Base-by-base conservation (phyloP, 2,329 filamentous ascomycete genomes). In the Zymoseptoria passerinii region DNA sequence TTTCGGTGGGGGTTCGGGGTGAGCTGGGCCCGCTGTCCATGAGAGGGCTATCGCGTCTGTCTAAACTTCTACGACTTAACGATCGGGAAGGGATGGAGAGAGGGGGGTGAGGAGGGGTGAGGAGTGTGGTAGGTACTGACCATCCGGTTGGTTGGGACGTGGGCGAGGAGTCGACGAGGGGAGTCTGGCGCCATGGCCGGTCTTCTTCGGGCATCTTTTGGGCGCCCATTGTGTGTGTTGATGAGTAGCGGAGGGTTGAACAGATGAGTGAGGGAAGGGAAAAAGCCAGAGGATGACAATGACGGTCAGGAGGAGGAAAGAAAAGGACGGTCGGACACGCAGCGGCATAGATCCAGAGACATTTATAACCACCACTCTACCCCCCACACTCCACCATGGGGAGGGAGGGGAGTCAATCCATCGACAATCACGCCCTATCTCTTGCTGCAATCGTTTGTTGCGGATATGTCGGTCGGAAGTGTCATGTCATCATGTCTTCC, bases 131-230 rank as follows among this genome's bases (percentile, higher is more conserved):
- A 40, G 40, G 50, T 48, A 72, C 80, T 70, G 75, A 89, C 86
- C 88, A 92, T 73, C 88, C 88, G 65, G 87, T 86, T 63, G 80
- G 80, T 63, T 83, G 80, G 51, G 87, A 90, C 48, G 92, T 78
- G 16, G 82, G 77, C 54, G 80, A 77, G 3, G 85, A 89, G 67
- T 84, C 81, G 59, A 89, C 79, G 61, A 89, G 79, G 28, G 89
- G 88, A 18, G 89, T 92, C 70, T 85, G 77, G 61, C 84, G 81
- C 86, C 87, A 91, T 58, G 88, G 85, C 3, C 44, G 40, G 16
- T 54, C 52, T 60, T 52, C 35, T 23, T n/a, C 23, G 23, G 23
- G 35, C 35, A 44, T 40, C 54, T 10, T 23, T 40, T 52, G 27
- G 29, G 35, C 35, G 13, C 35, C 35, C 35, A 44, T 44, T 16